phyloP scores from a whole-genome alignment of 352 stramenopile species.

The Globisporangium cylindrosporum region DNA sequence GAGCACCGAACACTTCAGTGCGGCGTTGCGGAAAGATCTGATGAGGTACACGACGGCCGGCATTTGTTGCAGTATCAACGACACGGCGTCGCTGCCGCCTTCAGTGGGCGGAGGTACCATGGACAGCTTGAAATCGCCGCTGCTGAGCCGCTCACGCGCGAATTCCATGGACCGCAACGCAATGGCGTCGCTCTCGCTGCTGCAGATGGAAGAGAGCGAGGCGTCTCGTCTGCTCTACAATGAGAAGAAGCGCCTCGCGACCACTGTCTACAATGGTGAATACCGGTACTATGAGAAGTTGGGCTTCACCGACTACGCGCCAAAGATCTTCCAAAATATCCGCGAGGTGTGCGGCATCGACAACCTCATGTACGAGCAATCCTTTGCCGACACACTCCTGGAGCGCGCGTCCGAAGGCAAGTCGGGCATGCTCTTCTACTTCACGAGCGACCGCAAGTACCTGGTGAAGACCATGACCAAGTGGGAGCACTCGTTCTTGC shows the following conservation, averaged over 20 bases:
- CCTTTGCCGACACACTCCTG: conserved; percentile 79
- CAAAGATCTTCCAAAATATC: conserved; percentile 83
- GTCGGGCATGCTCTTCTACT: conserved; percentile 88
- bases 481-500: conserved; percentile 80
- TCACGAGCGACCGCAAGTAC: conserved; percentile 82
- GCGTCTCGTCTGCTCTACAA: conserved; percentile 54
- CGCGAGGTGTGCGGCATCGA: conserved; percentile 75
- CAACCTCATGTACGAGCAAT: conserved; percentile 77
- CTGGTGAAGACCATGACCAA: conserved; percentile 90
- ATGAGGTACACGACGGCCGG: conserved; percentile 85
- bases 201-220: conserved; percentile 62
- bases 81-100: conserved; percentile 28
- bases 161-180: conserved; percentile 44
- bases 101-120: neutral
- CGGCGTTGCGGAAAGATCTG: conserved; percentile 73
- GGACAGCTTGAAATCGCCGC: conserved; percentile 42
- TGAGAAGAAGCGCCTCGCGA: conserved; percentile 81
- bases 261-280: conserved; percentile 80
- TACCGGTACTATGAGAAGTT: conserved; percentile 87
- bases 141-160: conserved; percentile 34
- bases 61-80: conserved; percentile 76
- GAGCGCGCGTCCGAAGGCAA: conserved; percentile 84
- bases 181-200: conserved; percentile 40
- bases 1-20: conserved; percentile 77
- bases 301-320: conserved; percentile 84